A percentile compares a stretch with the other conserved stretches of the same genome.
phyloP scores from a whole-genome alignment of 768 basidiomycete genomes.

The Obba rivulosa region DNA sequence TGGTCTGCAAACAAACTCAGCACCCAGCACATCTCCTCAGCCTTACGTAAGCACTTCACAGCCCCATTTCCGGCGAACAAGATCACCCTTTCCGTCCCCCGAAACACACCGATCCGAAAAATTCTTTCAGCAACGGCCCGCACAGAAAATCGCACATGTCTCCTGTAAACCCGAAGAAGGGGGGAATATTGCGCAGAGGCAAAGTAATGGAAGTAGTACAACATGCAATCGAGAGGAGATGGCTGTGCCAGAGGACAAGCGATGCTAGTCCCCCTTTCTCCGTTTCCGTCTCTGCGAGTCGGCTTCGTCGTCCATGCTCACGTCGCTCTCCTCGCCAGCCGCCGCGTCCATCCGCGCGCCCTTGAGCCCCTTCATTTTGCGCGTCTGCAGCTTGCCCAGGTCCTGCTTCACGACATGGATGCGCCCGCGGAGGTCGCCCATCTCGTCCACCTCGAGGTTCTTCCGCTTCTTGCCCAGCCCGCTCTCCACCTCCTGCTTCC shows the following conservation, averaged over 20 bases:
- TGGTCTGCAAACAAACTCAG: too few species aligned
- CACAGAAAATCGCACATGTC: neutral
- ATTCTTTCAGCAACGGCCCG: too few species aligned
- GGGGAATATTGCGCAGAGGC: neutral
- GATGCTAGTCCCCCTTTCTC: constrained; percentile 8
- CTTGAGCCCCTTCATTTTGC: constrained; percentile 96
- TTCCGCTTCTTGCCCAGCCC: constrained; percentile 90
- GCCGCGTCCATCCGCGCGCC: constrained; percentile 18
- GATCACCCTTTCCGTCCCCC: too few species aligned
- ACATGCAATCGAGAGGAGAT: too few species aligned
- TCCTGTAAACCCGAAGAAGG: neutral
- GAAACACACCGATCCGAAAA: too few species aligned
- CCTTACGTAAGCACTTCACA: too few species aligned
- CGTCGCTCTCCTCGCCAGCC: constrained; percentile 5
- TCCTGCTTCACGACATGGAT: constrained; percentile 92
- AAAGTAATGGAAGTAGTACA: neutral
- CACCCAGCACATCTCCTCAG: too few species aligned
- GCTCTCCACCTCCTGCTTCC: constrained; percentile 81
- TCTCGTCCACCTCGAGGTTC: constrained; percentile 95
- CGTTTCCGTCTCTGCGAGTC: constrained; percentile 15
- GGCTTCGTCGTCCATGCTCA: constrained; percentile 17
- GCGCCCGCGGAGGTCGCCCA: constrained; percentile 92
- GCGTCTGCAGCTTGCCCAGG: constrained; percentile 75
- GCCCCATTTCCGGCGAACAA: too few species aligned
- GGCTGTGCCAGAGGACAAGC: neutral